Evolutionary conservation across 2,329 filamentous ascomycete genomes (phyloP).

Genomic region (Xylaria sp.): DNA sequence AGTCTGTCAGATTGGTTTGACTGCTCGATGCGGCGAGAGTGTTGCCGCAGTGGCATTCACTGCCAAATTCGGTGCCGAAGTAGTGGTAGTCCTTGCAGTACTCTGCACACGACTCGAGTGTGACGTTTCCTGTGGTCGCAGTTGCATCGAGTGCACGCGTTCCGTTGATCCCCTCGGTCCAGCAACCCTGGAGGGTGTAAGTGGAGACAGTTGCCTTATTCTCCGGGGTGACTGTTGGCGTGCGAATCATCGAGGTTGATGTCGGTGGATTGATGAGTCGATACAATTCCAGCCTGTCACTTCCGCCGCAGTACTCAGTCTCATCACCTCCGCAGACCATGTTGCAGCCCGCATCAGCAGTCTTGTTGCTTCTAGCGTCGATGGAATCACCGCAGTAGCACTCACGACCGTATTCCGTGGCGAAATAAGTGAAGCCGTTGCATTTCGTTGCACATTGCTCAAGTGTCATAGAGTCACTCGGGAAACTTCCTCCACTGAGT

Average conservation of each 20-base stretch:
- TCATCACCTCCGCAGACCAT: slow-evolving; percentile 36
- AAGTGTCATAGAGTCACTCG: slow-evolving; percentile 36
- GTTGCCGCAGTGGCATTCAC: slow-evolving; percentile 37
- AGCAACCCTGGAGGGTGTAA: slow-evolving; percentile 38
- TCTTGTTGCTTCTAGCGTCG: slow-evolving; percentile 30
- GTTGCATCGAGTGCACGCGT: slow-evolving; percentile 34
- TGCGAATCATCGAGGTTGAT: slow-evolving; percentile 12
- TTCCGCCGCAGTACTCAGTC: slow-evolving; percentile 37
- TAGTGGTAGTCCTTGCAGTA: slow-evolving; percentile 27
- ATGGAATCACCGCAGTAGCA: slow-evolving; percentile 39
- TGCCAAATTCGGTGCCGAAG: slow-evolving; percentile 17
- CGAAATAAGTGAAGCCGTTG: slow-evolving; percentile 35
- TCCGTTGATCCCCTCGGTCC: slow-evolving; percentile 34
- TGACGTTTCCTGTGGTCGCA: slow-evolving; percentile 27
- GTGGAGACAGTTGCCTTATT: slow-evolving; percentile 30
- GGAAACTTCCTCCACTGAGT: slow-evolving; percentile 31
- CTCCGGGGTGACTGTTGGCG: slow-evolving; percentile 19
- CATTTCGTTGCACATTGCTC: slow-evolving; percentile 36
- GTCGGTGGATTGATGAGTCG: slow-evolving; percentile 20
- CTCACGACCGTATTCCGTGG: slow-evolving; percentile 36
- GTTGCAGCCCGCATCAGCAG: slow-evolving; percentile 33
- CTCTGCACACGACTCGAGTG: slow-evolving; percentile 35
- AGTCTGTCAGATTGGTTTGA: slow-evolving; percentile 20
- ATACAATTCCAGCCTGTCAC: slow-evolving; percentile 37
- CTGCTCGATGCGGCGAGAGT: slow-evolving; percentile 13